Conservation (phyloP, 192 early-diverging fungal species). For the Chytriomyces hyalinus region DNA sequence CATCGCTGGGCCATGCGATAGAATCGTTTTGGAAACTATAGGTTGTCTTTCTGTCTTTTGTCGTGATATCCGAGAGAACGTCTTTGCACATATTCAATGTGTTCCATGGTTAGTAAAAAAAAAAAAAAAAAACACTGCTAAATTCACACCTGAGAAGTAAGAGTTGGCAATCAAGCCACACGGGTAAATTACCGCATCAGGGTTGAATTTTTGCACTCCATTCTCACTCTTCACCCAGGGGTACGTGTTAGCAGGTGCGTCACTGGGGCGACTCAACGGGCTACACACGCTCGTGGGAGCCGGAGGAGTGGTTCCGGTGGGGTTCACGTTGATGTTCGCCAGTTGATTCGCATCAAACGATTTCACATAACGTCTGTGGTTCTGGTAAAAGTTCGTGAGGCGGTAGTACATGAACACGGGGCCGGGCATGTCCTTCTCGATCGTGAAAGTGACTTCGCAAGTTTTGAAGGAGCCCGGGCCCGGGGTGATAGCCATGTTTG, state of each 20-base stretch:
- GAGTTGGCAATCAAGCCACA: slow-evolving; percentile 99
- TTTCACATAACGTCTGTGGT: slow-evolving; percentile 96
- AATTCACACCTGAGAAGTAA: slow-evolving; percentile 82
- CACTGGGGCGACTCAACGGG: slow-evolving; percentile 20
- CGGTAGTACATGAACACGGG: slow-evolving; percentile 94
- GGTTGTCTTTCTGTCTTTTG: background rate
- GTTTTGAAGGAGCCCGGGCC: slow-evolving; percentile 58
- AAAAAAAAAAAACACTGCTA: too few relatives aligned
- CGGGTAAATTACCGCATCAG: slow-evolving; percentile 76
- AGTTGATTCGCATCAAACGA: slow-evolving; percentile 85
- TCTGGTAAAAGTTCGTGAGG: slow-evolving; percentile 99
- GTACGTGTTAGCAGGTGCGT: slow-evolving; percentile 24
- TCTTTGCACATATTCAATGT: too few relatives aligned
- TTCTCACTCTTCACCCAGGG: slow-evolving; percentile 10
- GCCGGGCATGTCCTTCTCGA: slow-evolving; percentile 66
- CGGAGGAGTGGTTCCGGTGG: slow-evolving; percentile 3
- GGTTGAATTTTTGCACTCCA: slow-evolving; percentile 6
- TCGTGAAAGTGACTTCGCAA: slow-evolving; percentile 76
- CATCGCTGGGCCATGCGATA: slow-evolving; percentile 91
- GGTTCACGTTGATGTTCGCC: slow-evolving; percentile 11
- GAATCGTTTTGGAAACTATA: slow-evolving; percentile 65
- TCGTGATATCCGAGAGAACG: too few relatives aligned
- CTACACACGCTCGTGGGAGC: slow-evolving; percentile 18
- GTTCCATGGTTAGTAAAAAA: too few relatives aligned
- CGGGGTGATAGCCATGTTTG: slow-evolving; percentile 28